phyloP scores from a whole-genome alignment of 371 early-diverging fungal genomes.

The Chytridium lagenaria region DNA sequence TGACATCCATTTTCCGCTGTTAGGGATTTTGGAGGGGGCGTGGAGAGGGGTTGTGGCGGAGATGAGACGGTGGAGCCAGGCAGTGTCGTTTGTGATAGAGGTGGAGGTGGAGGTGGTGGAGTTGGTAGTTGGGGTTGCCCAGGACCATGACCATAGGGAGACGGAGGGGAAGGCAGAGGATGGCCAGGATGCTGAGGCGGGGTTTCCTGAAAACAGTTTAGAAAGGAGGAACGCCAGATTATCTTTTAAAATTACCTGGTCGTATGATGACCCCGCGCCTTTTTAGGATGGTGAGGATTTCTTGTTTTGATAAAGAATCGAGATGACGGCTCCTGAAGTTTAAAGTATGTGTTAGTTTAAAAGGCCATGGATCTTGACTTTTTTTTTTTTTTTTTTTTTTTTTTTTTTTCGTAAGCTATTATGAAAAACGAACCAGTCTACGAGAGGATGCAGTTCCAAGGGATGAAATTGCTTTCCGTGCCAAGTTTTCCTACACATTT shows the following conservation, averaged over 20 bases:
- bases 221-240: neutral
- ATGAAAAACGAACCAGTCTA: slow-evolving; percentile 17
- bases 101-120: too few species aligned
- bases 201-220: neutral
- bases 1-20: slow-evolving; percentile 28
- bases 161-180: slow-evolving; percentile 27
- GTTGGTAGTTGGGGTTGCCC: slow-evolving; percentile 12
- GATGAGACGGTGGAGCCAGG: slow-evolving; percentile 27
- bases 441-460: slow-evolving; percentile 29
- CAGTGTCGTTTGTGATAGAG: neutral
- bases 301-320: slow-evolving; percentile 3
- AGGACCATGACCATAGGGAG: slow-evolving; percentile 24
- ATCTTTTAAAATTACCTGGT: neutral
- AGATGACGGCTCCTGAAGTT: neutral
- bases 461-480: slow-evolving; percentile 25
- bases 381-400: too few species aligned
- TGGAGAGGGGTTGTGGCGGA: slow-evolving; percentile 23
- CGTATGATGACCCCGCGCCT: slow-evolving; percentile 25
- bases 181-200: slow-evolving; percentile 27
- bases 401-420: too few species aligned
- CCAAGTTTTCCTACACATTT: slow-evolving; percentile 21
- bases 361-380: too few species aligned
- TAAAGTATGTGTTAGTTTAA: too few species aligned
- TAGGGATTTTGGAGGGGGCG: slow-evolving; percentile 18
- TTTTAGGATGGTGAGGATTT: slow-evolving; percentile 15